Evolutionary conservation across 441 rosid species (phyloP).

Genomic region (Dalechampia spathulata): DNA sequence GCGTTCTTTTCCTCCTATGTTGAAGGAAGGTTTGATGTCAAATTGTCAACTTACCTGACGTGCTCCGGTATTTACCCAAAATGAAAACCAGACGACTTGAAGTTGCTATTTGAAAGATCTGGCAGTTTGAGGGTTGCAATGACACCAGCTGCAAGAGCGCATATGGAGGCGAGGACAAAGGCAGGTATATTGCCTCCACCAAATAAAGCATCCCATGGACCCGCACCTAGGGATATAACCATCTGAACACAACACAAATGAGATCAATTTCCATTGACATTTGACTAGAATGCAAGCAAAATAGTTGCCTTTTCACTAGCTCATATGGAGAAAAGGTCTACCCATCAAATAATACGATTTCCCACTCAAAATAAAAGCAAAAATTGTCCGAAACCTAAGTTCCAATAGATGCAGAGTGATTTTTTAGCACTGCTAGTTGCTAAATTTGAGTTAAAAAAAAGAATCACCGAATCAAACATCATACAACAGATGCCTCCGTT

Average conservation of each 20-base stretch:
- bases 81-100: conserved; percentile 72
- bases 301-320: background rate
- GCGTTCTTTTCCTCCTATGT: conserved; percentile 5
- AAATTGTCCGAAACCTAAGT: background rate
- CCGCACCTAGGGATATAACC: conserved; percentile 81
- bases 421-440: no score
- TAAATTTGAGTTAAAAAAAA: no score
- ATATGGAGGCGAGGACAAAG: conserved; percentile 64
- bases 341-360: no score
- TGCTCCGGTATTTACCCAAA: conserved; percentile 38
- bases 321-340: no score
- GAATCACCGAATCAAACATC: background rate
- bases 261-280: conserved; percentile 13
- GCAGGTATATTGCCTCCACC: conserved; percentile 99
- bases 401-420: background rate
- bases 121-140: conserved; percentile 64
- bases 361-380: no score
- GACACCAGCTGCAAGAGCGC: conserved; percentile 71
- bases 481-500: background rate
- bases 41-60: conserved; percentile 8
- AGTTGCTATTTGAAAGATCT: conserved; percentile 50
- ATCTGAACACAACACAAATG: conserved; percentile 34
- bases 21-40: conserved; percentile 3
- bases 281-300: no score
- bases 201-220: conserved; percentile 93